phyloP scores from a whole-genome alignment of 768 basidiomycete species.

The Boletus coccyginus region DNA sequence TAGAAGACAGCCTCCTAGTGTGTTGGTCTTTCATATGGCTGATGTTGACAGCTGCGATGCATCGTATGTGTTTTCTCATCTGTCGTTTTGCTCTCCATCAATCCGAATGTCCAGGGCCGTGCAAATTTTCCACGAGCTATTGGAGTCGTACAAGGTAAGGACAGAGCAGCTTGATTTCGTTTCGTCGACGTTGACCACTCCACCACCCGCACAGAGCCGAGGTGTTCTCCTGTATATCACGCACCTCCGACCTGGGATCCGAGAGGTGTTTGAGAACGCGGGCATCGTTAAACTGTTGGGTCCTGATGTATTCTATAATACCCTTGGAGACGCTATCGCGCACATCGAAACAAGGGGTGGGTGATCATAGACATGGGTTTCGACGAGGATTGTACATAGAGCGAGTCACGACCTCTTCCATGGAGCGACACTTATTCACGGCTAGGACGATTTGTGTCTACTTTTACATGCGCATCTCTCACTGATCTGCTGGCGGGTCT shows the following conservation, averaged over 20 bases:
- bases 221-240: conserved; percentile 46
- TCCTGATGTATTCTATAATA: conserved; percentile 42
- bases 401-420: neutral
- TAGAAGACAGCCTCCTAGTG: conserved; percentile 65
- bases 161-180: neutral
- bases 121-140: conserved; percentile 78
- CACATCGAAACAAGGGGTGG: conserved; percentile 30
- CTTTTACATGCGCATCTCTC: too few relatives aligned
- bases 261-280: conserved; percentile 40
- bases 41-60: conserved; percentile 92
- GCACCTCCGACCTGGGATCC: conserved; percentile 39
- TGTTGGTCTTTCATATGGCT: conserved; percentile 88
- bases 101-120: conserved; percentile 52
- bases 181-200: neutral
- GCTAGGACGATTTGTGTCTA: neutral
- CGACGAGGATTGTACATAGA: neutral
- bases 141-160: conserved; percentile 72
- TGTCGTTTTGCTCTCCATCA: conserved; percentile 2
- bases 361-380: neutral
- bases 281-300: conserved; percentile 45
- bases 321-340: conserved; percentile 42
- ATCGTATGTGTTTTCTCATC: conserved; percentile 54
- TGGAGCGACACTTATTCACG: neutral
- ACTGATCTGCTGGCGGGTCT: too few relatives aligned
- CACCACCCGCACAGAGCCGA: conserved; percentile 32